These are phyloP conservation scores for Ophiostoma ips DNA, from an alignment of 2,329 filamentous ascomycete species.

Conservation along the genomic window DNA sequence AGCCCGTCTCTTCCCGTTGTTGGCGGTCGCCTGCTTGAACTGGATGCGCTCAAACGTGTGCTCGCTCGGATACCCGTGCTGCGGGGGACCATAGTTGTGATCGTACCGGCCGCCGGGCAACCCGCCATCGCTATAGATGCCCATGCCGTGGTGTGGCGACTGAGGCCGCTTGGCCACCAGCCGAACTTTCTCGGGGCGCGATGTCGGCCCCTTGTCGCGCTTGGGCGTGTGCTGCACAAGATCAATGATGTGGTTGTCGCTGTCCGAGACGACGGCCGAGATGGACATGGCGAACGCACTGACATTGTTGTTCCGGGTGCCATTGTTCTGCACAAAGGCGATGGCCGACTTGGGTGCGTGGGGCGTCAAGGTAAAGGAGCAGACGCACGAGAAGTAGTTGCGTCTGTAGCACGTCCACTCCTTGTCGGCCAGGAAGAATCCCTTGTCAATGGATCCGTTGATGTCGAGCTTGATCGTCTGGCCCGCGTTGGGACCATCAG, in stretches of 20 bases:
- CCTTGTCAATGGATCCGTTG: constrained; percentile 71
- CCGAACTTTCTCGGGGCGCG: constrained; percentile 55
- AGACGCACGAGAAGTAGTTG: constrained; percentile 81
- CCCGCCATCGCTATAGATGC: constrained; percentile 21
- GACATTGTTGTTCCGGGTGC: constrained; percentile 48
- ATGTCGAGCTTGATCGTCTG: constrained; percentile 56
- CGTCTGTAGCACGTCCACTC: constrained; percentile 89
- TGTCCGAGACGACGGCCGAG: constrained; percentile 67
- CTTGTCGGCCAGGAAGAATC: constrained; percentile 66
- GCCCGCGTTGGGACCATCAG: constrained; percentile 31
- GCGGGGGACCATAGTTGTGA: constrained; percentile 26
- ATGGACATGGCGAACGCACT: constrained; percentile 71
- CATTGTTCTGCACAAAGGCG: constrained; percentile 35
- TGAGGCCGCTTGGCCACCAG: constrained; percentile 53
- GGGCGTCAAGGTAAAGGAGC: constrained; percentile 59
- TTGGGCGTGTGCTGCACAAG: constrained; percentile 87
- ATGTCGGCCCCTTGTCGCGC: constrained; percentile 72
- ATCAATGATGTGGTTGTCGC: constrained; percentile 62
- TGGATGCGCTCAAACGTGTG: constrained; percentile 77
- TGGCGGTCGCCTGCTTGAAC: constrained; percentile 86
- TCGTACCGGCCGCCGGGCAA: constrained; percentile 24
- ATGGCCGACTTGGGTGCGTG: constrained; percentile 31
- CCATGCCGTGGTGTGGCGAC: constrained; percentile 29
- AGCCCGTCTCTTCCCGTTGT: constrained; percentile 81
- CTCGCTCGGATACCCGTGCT: constrained; percentile 32